Percentiles rank a stretch among this genome's conserved stretches.
Conservation (phyloP, 2,329 filamentous ascomycete species). For the Thielaviopsis punctulata region DNA sequence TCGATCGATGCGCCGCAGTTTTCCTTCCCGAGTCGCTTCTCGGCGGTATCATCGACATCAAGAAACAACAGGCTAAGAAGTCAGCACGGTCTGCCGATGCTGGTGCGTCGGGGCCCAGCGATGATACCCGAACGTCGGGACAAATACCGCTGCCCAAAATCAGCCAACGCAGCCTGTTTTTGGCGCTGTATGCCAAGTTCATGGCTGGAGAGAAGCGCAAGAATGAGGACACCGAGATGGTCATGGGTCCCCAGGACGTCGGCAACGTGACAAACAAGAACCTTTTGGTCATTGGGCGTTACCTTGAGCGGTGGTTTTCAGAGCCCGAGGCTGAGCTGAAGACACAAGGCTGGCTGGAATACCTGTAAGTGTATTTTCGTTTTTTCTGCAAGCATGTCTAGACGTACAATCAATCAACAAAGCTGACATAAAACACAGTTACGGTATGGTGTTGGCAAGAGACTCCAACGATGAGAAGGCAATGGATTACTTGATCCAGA, state of each 20-base stretch:
- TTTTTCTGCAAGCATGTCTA: not conserved
- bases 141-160: constrained; percentile 33
- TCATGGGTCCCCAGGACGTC: constrained; percentile 81
- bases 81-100: not conserved
- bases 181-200: constrained; percentile 83
- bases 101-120: not conserved
- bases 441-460: constrained; percentile 78
- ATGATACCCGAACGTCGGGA: constrained; percentile 12
- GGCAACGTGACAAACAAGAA: constrained; percentile 76
- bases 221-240: constrained; percentile 93
- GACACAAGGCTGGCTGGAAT: constrained; percentile 88
- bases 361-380: constrained; percentile 32
- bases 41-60: constrained; percentile 43
- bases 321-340: constrained; percentile 43
- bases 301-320: constrained; percentile 66
- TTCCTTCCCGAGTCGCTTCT: constrained; percentile 70
- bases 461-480: constrained; percentile 79
- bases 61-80: constrained; percentile 20
- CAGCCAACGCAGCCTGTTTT: constrained; percentile 83
- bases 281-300: constrained; percentile 54
- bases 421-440: constrained; percentile 26
- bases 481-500: constrained; percentile 70
- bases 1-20: constrained; percentile 77
- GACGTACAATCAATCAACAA: not conserved
- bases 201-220: constrained; percentile 90